Base-by-base conservation (phyloP, 108 stramenopile species). In the Conticribra guillardii region DNA sequence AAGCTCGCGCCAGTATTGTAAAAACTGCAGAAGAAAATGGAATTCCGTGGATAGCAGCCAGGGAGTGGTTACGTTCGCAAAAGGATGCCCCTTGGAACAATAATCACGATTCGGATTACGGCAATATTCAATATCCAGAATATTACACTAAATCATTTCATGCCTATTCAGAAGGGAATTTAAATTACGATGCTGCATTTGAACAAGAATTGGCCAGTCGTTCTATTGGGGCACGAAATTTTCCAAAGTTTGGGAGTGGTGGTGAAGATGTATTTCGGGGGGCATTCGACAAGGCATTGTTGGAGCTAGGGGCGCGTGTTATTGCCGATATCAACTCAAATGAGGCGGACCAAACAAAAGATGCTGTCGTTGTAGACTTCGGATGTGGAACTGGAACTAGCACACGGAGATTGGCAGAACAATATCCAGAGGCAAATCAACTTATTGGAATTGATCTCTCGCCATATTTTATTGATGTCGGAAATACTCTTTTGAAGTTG, bases 311-410 rank as follows among this genome's bases (percentile, higher is more conserved):
- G 18, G 89, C 83, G 32, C n/a, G 23, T 4, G 64, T 84, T 24
- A 69, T 68, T 24, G 41, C 64, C 19, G 30, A 37, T 45, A 59
- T 59, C n/a, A 54, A 52, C 22, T 46, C 63, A 0, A 26, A 46
- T 1, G 61, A 73, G 34, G 32, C 28, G 29, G 65, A 59, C 5
- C n/a, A n/a, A n/a, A 50, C 63, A 0, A 26, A 46, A 1, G 61
- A 73, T 44, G 32, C 28, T 41, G 65, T 63, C 5, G 81, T 91
- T 63, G 56, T 88, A 9, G 92, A 93, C 49, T 57, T 93, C 17
- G 92, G 92, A 24, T 89, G 85, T 64, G 92, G 89, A 1, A 90
- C 92, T 11, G 92, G 92, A 3, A 85, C 85, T 27, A 87, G 87
- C 45, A 93, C 89, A 31, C 65, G 92, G 18, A 60, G 87, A 31